These are phyloP conservation scores for Aphanomyces astaci DNA, from an alignment of 352 stramenopile species.

Conservation along the genomic window DNA sequence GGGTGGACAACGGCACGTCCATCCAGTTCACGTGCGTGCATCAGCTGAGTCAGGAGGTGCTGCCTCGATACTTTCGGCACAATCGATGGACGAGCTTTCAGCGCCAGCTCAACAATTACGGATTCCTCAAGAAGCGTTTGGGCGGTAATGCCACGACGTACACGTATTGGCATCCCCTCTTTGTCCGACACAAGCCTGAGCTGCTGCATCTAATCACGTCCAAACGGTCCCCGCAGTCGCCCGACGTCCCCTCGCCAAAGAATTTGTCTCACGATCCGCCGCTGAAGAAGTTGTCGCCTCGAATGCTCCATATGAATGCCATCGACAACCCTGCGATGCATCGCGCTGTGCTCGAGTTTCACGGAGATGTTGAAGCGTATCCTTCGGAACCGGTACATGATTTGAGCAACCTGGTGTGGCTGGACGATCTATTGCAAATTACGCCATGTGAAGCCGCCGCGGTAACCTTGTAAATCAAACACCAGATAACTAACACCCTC, in stretches of 20 bases:
- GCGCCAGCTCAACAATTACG: slow-evolving; percentile 90
- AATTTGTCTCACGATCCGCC: too few relatives aligned
- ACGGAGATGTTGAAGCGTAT: too few relatives aligned
- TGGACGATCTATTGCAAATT: neutral
- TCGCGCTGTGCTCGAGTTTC: too few relatives aligned
- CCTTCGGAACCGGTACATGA: too few relatives aligned
- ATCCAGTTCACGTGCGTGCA: slow-evolving; percentile 34
- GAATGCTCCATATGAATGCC: too few relatives aligned
- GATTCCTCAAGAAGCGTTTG: slow-evolving; percentile 67
- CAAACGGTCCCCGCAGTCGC: neutral
- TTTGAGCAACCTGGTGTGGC: neutral
- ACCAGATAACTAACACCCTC: too few relatives aligned
- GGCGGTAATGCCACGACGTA: neutral
- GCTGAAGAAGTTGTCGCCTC: too few relatives aligned
- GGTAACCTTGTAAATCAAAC: neutral
- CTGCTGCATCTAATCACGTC: neutral
- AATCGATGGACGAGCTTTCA: slow-evolving; percentile 52
- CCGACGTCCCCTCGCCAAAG: too few relatives aligned
- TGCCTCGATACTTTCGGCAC: slow-evolving; percentile 14
- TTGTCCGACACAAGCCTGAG: neutral
- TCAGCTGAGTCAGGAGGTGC: slow-evolving; percentile 34
- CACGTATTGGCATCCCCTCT: slow-evolving; percentile 1
- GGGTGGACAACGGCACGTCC: neutral
- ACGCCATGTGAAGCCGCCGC: too few relatives aligned
- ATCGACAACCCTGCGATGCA: too few relatives aligned